Base-by-base conservation (phyloP, 2,329 filamentous ascomycete species). In the Aspergillus pseudonomiae region DNA sequence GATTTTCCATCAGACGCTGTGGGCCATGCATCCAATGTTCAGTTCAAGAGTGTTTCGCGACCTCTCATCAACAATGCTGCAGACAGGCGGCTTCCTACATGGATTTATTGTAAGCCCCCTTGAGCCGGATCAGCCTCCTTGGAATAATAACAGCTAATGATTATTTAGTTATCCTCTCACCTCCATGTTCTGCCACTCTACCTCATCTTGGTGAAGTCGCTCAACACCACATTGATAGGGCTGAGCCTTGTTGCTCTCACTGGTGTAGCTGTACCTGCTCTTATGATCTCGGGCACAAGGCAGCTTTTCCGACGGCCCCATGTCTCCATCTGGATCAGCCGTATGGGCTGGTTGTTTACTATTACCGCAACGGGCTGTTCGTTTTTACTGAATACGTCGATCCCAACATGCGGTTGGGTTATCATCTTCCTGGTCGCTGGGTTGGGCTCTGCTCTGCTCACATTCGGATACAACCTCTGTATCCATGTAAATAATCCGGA, bases 131-230 rank as follows among this genome's bases (percentile, higher is more conserved):
- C 11, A 5, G 46, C 6, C 10, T 34, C 2, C 16, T 19, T 50
- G 46, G 14, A 6, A 52, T 6, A 14, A n/a, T 7, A 1, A 6
- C 24, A 16, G 14, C 52, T 61, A 52, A 57, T 9, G 9, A 7
- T 9, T 10, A 16, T 5, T 14, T 59, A 82, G 80, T 67, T 83
- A 21, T 79, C 79, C 53, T 74, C 74, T 9, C 76, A 76, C 28
- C 64, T 83, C 4, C 81, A 83, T 66, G 81, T 81, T 62, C 69
- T 79, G 54, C 72, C 78, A 0, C 70, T 83, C 55, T 83, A 80
- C 63, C 75, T 79, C 52, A 74, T 77, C 63, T 71, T 77, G 6
- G 73, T 78, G 32, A 73, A 77, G 60, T 72, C 69, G 43, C 68
- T 74, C 32, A 73, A 76, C 1, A 65, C 77, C 1, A 74, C 74